Conservation (phyloP, 202 grass and related monocot species). For the Dendrocalamus latiflorus region DNA sequence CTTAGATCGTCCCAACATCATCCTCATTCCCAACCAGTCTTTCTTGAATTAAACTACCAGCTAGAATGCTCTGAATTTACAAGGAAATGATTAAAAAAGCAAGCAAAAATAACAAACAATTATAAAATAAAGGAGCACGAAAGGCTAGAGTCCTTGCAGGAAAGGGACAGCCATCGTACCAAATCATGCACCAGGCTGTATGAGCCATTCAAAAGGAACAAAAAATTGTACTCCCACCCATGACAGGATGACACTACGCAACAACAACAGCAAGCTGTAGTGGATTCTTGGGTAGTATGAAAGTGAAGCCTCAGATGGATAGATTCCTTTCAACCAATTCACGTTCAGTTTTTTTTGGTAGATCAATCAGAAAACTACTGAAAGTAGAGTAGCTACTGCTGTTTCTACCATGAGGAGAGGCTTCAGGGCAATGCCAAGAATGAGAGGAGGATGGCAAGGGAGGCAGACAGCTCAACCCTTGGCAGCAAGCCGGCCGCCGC, state of each 20-base stretch:
- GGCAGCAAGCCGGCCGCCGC: conserved; percentile 35
- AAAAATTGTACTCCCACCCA: conserved; percentile 19
- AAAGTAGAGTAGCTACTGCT: background rate
- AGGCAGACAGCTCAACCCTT: background rate
- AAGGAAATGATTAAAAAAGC: background rate
- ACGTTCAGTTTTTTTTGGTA: background rate
- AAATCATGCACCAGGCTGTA: conserved; percentile 36
- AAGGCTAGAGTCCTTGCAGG: conserved; percentile 21
- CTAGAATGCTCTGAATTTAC: conserved; percentile 33
- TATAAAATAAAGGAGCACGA: background rate
- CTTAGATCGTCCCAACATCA: background rate
- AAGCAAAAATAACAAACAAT: background rate
- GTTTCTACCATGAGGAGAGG: background rate
- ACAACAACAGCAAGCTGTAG: conserved; percentile 17
- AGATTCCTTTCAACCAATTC: conserved; percentile 27
- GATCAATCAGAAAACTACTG: background rate
- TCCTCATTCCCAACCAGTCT: background rate
- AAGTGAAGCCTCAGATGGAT: background rate
- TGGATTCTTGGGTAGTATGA: background rate
- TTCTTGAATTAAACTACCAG: background rate
- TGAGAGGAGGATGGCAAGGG: background rate
- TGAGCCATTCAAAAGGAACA: conserved; percentile 8
- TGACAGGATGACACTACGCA: conserved; percentile 42
- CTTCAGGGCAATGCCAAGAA: background rate
- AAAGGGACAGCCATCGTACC: conserved; percentile 49